Conservation (phyloP, 371 early-diverging fungal genomes). For the Rhizomucor pusillus region DNA sequence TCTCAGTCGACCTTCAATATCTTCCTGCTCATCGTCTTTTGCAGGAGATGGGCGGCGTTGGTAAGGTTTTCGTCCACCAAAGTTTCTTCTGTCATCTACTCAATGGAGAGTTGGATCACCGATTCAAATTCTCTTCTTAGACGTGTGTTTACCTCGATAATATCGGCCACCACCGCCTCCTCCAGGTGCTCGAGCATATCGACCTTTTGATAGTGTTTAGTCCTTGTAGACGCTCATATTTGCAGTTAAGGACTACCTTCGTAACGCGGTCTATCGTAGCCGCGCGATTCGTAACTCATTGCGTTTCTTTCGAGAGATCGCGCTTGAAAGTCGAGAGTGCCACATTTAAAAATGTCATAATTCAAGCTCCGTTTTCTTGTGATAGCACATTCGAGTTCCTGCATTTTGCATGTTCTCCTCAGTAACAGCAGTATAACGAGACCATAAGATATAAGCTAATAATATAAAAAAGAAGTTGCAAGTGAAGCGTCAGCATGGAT, state of each 20-base stretch:
- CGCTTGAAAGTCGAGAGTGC: not conserved
- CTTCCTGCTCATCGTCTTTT: conserved; percentile 57
- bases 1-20: conserved; percentile 67
- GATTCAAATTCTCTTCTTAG: not conserved
- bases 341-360: too few species aligned
- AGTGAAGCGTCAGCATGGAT: too few species aligned
- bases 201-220: too few species aligned
- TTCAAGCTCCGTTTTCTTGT: not conserved
- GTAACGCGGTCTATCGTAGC: conserved; percentile 31
- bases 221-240: too few species aligned
- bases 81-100: conserved; percentile 22
- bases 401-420: too few species aligned
- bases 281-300: conserved; percentile 41
- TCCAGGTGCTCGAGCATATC: conserved; percentile 16
- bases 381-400: too few species aligned
- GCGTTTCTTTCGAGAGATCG: not conserved
- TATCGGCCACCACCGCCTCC: conserved; percentile 13
- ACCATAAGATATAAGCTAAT: too few species aligned
- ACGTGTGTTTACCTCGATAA: conserved; percentile 15
- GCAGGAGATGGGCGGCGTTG: conserved; percentile 19
- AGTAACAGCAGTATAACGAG: too few species aligned
- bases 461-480: too few species aligned
- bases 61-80: conserved; percentile 18
- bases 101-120: too few species aligned
- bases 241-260: conserved; percentile 29